These are phyloP conservation scores for Cryomyces antarcticus DNA, from an alignment of 495 filamentous ascomycete genomes.

Conservation along the genomic window DNA sequence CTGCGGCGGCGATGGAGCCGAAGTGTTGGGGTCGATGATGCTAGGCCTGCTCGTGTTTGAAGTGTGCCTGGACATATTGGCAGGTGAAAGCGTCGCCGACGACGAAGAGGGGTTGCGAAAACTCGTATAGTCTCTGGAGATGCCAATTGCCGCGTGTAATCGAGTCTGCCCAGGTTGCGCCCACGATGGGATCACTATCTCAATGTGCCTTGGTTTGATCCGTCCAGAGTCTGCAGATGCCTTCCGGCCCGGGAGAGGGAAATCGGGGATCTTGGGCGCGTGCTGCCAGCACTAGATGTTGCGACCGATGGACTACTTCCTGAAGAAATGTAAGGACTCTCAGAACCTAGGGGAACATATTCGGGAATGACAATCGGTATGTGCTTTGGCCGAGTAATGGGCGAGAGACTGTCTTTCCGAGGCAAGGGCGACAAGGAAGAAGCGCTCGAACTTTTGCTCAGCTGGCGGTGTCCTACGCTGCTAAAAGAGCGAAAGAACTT, in stretches of 20 bases:
- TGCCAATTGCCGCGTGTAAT: slow-evolving; percentile 4
- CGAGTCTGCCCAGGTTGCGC: slow-evolving; percentile 14
- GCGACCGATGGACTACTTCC: slow-evolving; percentile 8
- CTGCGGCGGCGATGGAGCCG: slow-evolving; percentile 22
- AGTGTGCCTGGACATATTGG: slow-evolving; percentile 18
- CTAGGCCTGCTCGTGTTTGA: slow-evolving; percentile 25
- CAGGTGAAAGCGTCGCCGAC: slow-evolving; percentile 4
- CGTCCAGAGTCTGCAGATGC: slow-evolving; percentile 7
- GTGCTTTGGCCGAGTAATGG: slow-evolving; percentile 16
- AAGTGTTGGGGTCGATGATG: slow-evolving; percentile 39
- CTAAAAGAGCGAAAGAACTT: too few relatives aligned
- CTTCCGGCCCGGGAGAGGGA: slow-evolving; percentile 10
- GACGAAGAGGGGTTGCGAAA: not conserved
- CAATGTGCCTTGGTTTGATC: slow-evolving; percentile 16
- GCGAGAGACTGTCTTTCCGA: not conserved
- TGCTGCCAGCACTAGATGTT: slow-evolving; percentile 6
- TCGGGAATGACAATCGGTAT: slow-evolving; percentile 20
- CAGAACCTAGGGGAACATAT: slow-evolving; percentile 15
- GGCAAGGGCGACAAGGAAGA: not conserved
- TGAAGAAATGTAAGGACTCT: slow-evolving; percentile 7
- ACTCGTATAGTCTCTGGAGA: too few relatives aligned
- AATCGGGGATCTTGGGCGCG: slow-evolving; percentile 9
- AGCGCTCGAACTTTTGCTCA: not conserved
- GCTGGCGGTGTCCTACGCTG: not conserved
- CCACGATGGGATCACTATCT: slow-evolving; percentile 20